Conservation (phyloP, 176 grass and related monocot species). For the Avena eriantha region DNA sequence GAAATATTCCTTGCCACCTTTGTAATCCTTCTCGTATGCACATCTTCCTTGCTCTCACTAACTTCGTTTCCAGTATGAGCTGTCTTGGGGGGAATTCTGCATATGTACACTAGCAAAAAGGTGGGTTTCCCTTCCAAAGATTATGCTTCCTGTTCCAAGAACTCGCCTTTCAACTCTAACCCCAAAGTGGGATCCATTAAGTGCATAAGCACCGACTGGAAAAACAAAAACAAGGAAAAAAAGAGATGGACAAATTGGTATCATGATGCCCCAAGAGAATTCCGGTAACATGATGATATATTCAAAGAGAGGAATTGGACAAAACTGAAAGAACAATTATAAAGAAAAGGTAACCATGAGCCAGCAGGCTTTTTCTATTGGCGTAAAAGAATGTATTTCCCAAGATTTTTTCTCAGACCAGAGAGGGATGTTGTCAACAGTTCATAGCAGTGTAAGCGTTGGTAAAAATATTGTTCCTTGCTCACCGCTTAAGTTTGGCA, state of each 20-base stretch:
- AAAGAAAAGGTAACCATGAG: slow-evolving; percentile 27
- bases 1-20: slow-evolving; percentile 42
- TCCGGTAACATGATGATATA: slow-evolving; percentile 1
- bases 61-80: slow-evolving; percentile 42
- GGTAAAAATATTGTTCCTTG: slow-evolving; percentile 41
- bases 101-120: slow-evolving; percentile 48
- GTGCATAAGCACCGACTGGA: slow-evolving; percentile 32
- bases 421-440: slow-evolving; percentile 8
- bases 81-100: slow-evolving; percentile 34
- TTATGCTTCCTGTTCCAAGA: slow-evolving; percentile 53
- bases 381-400: slow-evolving; percentile 9
- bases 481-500: slow-evolving; percentile 58
- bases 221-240: slow-evolving; percentile 24
- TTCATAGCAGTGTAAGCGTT: not conserved
- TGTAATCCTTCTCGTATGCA: slow-evolving; percentile 42
- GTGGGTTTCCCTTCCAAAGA: slow-evolving; percentile 55
- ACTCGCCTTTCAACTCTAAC: slow-evolving; percentile 48
- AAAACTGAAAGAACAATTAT: slow-evolving; percentile 13
- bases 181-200: slow-evolving; percentile 39
- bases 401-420: slow-evolving; percentile 24
- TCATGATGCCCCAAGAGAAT: not conserved
- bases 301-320: slow-evolving; percentile 17
- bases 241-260: slow-evolving; percentile 29
- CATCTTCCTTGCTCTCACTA: slow-evolving; percentile 27
- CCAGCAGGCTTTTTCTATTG: not conserved